These are phyloP conservation scores for Termitomyces bulborhizus DNA, from an alignment of 768 basidiomycete species.

Conservation along the genomic window DNA sequence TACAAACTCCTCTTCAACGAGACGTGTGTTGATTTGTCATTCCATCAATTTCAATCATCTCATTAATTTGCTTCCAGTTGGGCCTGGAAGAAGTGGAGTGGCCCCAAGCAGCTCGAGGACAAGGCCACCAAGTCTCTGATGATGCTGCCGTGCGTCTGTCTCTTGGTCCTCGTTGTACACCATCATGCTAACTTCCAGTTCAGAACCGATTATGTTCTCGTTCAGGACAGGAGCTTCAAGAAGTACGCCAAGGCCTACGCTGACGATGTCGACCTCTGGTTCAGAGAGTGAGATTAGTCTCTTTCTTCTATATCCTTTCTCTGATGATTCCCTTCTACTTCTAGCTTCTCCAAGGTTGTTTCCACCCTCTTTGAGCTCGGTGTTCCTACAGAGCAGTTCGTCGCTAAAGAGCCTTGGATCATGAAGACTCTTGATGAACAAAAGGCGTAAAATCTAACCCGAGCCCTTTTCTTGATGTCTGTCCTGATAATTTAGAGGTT, in stretches of 20 bases:
- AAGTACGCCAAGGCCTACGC: conserved; percentile 86
- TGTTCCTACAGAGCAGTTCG: conserved; percentile 79
- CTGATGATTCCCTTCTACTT: conserved; percentile 2
- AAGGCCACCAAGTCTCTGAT: conserved; percentile 84
- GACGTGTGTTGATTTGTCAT: conserved; percentile 39
- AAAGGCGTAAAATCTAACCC: conserved; percentile 7
- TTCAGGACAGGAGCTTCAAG: conserved; percentile 89
- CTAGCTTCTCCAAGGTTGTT: conserved; percentile 78
- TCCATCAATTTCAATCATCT: background rate
- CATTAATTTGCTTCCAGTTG: conserved; percentile 34
- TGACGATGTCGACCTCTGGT: conserved; percentile 78
- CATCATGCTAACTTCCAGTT: background rate
- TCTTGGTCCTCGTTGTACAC: background rate
- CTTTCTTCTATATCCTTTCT: background rate
- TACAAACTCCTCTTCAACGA: conserved; percentile 83
- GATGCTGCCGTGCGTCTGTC: conserved; percentile 82
- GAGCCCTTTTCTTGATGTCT: background rate
- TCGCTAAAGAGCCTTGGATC: conserved; percentile 65
- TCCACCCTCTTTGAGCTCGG: conserved; percentile 87
- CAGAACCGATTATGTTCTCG: conserved; percentile 84
- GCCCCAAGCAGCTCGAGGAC: conserved; percentile 91
- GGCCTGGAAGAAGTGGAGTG: conserved; percentile 95
- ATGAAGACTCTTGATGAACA: conserved; percentile 55
- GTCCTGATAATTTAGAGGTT: background rate
- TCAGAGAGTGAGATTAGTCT: conserved; percentile 71